Percentiles rank a stretch among this genome's conserved stretches.
Conservation (phyloP, 1,284 basidiomycete genomes). For the Irpex lacteus region DNA sequence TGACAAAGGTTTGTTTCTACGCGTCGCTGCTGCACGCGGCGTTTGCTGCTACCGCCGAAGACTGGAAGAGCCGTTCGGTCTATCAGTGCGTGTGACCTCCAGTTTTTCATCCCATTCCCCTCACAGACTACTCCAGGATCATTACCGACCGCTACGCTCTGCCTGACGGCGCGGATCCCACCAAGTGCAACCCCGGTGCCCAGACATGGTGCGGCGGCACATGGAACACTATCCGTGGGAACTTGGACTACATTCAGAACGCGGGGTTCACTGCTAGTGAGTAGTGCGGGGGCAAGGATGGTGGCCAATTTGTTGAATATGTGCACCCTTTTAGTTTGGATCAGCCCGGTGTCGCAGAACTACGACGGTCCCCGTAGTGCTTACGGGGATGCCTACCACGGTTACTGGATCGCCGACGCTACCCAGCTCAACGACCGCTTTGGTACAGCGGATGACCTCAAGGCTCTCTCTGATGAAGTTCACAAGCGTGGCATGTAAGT, state of each 20-base stretch:
- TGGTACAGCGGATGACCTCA: slow-evolving; percentile 70
- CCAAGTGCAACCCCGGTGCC: slow-evolving; percentile 51
- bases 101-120: slow-evolving; percentile 15
- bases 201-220: slow-evolving; percentile 77
- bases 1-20: slow-evolving; percentile 19
- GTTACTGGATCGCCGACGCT: slow-evolving; percentile 67
- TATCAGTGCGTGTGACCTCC: slow-evolving; percentile 33
- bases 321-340: slow-evolving; percentile 45
- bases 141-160: slow-evolving; percentile 78
- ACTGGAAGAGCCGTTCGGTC: slow-evolving; percentile 40
- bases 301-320: too few relatives aligned
- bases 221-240: slow-evolving; percentile 73
- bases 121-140: slow-evolving; percentile 39
- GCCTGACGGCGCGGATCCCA: slow-evolving; percentile 48
- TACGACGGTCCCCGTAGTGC: slow-evolving; percentile 64
- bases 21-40: slow-evolving; percentile 21
- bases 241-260: slow-evolving; percentile 77
- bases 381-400: slow-evolving; percentile 72
- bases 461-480: slow-evolving; percentile 61
- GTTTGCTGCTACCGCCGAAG: slow-evolving; percentile 35
- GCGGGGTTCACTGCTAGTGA: slow-evolving; percentile 76
- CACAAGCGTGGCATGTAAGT: slow-evolving; percentile 69
- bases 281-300: slow-evolving; percentile 27
- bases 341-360: slow-evolving; percentile 68
- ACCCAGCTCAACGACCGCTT: slow-evolving; percentile 67